phyloP scores from a whole-genome alignment of 2,329 filamentous ascomycete species.

The Exophiala aquamarina region DNA sequence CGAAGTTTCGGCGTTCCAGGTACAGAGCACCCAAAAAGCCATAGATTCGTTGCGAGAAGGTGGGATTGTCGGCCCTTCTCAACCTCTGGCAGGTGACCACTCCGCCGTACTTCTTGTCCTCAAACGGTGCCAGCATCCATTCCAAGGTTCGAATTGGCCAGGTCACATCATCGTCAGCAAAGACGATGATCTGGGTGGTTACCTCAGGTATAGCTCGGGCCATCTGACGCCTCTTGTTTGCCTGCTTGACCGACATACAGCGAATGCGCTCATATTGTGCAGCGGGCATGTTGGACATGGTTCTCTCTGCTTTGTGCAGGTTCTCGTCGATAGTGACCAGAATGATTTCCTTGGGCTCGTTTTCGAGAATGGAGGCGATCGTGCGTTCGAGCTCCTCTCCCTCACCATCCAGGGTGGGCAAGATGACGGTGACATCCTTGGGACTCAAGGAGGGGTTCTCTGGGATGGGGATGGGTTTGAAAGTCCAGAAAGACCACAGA shows the following conservation, averaged over 20 bases:
- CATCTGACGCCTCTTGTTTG: conserved; percentile 94
- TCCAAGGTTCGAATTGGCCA: conserved; percentile 84
- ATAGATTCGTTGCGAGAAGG: conserved; percentile 66
- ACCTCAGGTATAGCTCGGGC: conserved; percentile 87
- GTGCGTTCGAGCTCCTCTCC: conserved; percentile 82
- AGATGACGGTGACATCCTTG: conserved; percentile 88
- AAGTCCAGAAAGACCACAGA: conserved; percentile 79
- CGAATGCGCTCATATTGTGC: conserved; percentile 23
- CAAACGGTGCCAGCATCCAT: conserved; percentile 92
- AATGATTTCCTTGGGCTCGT: conserved; percentile 67
- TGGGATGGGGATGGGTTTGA: conserved; percentile 80
- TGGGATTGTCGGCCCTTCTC: conserved; percentile 64
- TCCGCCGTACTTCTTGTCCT: conserved; percentile 77
- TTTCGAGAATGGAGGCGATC: conserved; percentile 58
- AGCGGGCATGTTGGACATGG: conserved; percentile 55
- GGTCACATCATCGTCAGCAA: conserved; percentile 94
- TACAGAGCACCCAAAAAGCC: conserved; percentile 91
- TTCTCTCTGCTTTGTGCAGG: conserved; percentile 64
- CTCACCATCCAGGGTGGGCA: conserved; percentile 86
- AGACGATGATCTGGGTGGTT: conserved; percentile 78
- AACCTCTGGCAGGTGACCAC: conserved; percentile 91
- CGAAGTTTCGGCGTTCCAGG: conserved; percentile 91
- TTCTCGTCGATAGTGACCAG: conserved; percentile 86
- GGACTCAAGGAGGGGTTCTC: conserved; percentile 76
- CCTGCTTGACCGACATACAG: conserved; percentile 66